These are phyloP conservation scores for Gaeumannomyces tritici DNA, from an alignment of 2,329 filamentous ascomycete species.

Conservation along the genomic window DNA sequence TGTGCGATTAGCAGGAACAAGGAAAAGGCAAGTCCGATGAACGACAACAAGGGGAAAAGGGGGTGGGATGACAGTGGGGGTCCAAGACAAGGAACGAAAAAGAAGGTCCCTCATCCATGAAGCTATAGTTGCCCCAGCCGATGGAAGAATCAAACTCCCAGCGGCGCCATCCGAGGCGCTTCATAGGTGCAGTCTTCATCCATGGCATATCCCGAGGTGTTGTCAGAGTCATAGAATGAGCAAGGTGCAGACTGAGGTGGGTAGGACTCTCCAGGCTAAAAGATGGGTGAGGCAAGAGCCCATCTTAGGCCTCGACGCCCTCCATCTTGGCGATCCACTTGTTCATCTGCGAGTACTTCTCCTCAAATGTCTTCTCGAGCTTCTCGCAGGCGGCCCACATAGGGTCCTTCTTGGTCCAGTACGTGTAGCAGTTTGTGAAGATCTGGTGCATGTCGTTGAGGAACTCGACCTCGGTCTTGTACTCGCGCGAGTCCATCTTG, in stretches of 20 bases:
- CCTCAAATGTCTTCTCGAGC: slow-evolving; percentile 41
- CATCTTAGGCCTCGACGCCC: slow-evolving; percentile 23
- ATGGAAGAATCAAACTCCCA: no score
- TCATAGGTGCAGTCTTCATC: no score
- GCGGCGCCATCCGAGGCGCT: no score
- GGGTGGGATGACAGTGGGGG: no score
- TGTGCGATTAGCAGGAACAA: not conserved
- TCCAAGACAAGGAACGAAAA: not conserved
- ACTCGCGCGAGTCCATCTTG: slow-evolving; percentile 47
- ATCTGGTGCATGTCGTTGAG: slow-evolving; percentile 49
- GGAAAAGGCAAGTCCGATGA: not conserved
- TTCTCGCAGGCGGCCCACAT: slow-evolving; percentile 47
- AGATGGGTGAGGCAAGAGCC: no score
- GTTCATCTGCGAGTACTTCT: slow-evolving; percentile 42
- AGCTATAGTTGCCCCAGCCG: no score
- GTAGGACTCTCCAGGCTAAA: no score
- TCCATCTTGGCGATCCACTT: slow-evolving; percentile 50
- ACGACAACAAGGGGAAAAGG: not conserved
- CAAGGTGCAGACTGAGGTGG: no score
- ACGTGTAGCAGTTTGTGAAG: slow-evolving; percentile 54
- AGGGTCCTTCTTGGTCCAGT: slow-evolving; percentile 45
- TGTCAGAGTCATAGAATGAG: no score
- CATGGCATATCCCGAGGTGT: no score
- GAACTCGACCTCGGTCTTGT: slow-evolving; percentile 43
- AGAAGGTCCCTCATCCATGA: not conserved